phyloP scores from a whole-genome alignment of 345 rosid species.

The Isatis tinctoria region DNA sequence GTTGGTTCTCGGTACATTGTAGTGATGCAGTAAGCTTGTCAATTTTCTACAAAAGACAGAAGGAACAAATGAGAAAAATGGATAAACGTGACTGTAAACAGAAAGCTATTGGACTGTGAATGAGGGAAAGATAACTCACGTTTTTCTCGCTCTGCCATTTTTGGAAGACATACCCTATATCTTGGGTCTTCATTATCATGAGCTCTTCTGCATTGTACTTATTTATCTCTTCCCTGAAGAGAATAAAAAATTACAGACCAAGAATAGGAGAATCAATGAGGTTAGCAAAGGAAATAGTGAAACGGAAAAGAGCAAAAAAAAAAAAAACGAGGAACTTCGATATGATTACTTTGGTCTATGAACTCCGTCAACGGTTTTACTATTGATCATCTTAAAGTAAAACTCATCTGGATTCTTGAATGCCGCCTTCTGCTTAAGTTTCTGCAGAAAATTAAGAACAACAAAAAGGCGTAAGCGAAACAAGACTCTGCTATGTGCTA shows the following conservation, averaged over 20 bases:
- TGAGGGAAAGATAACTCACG: slow-evolving; percentile 31
- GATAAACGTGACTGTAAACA: background rate
- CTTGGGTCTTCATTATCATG: slow-evolving; percentile 89
- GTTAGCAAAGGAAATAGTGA: background rate
- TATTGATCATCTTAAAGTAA: slow-evolving; percentile 73
- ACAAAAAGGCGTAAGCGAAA: background rate
- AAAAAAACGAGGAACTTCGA: background rate
- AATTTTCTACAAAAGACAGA: slow-evolving; percentile 58
- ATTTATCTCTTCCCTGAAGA: slow-evolving; percentile 58
- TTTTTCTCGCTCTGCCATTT: slow-evolving; percentile 81
- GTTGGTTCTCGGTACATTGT: slow-evolving; percentile 58
- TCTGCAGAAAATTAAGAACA: slow-evolving; percentile 35
- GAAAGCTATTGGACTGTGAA: background rate
- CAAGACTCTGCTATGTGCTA: background rate
- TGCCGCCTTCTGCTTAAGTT: slow-evolving; percentile 79
- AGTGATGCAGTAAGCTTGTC: slow-evolving; percentile 64
- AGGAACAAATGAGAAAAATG: background rate
- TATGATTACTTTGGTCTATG: slow-evolving; percentile 62
- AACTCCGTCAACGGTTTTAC: slow-evolving; percentile 50
- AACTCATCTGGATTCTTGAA: slow-evolving; percentile 85
- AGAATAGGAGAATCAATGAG: background rate
- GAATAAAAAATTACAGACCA: background rate
- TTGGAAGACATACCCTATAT: slow-evolving; percentile 77
- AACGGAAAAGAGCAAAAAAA: background rate
- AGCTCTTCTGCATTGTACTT: slow-evolving; percentile 77